These are phyloP conservation scores for Thalia dealbata DNA, from an alignment of 176 grass and related monocot species.

Conservation along the genomic window DNA sequence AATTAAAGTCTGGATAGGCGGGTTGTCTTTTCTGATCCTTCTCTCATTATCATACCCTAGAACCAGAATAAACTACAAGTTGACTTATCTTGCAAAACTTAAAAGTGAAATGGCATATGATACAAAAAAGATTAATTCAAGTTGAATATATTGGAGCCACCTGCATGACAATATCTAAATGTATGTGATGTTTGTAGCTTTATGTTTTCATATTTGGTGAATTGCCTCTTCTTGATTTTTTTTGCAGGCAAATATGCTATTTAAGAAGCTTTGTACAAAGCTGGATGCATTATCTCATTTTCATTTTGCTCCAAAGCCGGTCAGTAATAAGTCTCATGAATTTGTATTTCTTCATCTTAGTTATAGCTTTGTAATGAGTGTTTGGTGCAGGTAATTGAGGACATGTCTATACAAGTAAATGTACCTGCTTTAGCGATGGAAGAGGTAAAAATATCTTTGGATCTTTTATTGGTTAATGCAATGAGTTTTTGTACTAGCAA, in stretches of 20 bases:
- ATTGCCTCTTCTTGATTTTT: background rate
- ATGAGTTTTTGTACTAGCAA: background rate
- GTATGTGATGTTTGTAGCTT: too few species aligned
- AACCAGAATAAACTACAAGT: too few species aligned
- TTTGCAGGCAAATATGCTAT: conserved; percentile 55
- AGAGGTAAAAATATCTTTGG: conserved; percentile 47
- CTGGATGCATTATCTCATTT: conserved; percentile 86
- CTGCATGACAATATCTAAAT: too few species aligned
- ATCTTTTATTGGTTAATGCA: background rate
- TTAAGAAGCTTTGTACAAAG: conserved; percentile 82
- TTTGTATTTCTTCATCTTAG: conserved; percentile 10
- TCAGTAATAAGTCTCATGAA: conserved; percentile 11
- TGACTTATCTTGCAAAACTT: too few species aligned
- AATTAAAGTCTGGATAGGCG: too few species aligned
- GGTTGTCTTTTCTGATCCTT: too few species aligned
- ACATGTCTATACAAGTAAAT: conserved; percentile 92
- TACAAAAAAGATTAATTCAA: too few species aligned
- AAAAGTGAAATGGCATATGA: too few species aligned
- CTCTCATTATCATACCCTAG: too few species aligned
- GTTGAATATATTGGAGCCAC: too few species aligned
- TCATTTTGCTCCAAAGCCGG: conserved; percentile 94
- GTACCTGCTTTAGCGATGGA: conserved; percentile 94
- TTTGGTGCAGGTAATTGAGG: conserved; percentile 68
- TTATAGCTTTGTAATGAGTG: background rate
- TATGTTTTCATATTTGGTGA: background rate